Evolutionary conservation across 202 grass and related monocot species (phyloP).

Genomic region (Brachypodium distachyon): DNA sequence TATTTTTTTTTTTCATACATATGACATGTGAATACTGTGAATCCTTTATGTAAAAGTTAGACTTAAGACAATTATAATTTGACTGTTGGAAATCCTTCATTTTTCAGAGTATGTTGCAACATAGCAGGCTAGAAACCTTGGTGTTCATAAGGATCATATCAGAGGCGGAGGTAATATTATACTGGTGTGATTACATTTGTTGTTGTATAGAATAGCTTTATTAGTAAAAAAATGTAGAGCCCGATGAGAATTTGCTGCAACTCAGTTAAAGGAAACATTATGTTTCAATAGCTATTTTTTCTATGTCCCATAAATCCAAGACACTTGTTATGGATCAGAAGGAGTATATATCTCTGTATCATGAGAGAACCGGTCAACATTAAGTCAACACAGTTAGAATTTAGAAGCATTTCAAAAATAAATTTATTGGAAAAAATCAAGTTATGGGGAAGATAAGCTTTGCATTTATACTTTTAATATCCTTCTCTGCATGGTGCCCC

Average conservation of each 20-base stretch:
- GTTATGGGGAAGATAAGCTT: neutral
- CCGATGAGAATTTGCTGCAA: neutral
- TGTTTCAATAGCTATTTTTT: neutral
- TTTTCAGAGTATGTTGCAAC: constrained; percentile 62
- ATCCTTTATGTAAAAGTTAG: neutral
- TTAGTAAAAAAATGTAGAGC: neutral
- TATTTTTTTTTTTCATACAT: neutral
- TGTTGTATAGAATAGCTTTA: neutral
- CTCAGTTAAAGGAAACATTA: constrained; percentile 14
- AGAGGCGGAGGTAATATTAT: constrained; percentile 61
- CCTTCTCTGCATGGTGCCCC: neutral
- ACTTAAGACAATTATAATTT: constrained; percentile 8
- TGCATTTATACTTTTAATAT: neutral
- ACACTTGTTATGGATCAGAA: no score
- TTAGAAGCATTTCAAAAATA: neutral
- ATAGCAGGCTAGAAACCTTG: constrained; percentile 61
- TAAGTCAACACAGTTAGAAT: neutral
- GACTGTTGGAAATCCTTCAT: constrained; percentile 20
- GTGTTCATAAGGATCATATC: constrained; percentile 74
- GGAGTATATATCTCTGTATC: neutral
- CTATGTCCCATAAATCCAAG: neutral
- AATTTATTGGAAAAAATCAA: neutral
- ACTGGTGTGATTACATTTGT: neutral
- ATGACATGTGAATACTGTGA: neutral
- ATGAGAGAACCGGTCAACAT: neutral